These are phyloP conservation scores for Picochlorum sp. DNA, from an alignment of 139 green algal species.

Conservation along the genomic window DNA sequence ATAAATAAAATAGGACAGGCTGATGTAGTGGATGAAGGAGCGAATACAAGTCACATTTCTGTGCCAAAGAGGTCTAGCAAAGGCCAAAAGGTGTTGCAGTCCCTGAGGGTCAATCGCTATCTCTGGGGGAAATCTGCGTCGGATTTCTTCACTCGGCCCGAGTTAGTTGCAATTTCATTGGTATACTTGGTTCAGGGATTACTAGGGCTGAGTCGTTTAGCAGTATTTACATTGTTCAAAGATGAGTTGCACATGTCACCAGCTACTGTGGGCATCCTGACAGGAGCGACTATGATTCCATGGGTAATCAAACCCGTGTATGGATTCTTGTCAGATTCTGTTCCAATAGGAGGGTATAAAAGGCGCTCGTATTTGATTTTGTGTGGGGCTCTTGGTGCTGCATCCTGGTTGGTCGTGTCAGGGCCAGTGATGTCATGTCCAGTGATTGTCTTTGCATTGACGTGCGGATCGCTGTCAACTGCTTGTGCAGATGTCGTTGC, in stretches of 20 bases:
- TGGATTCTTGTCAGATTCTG: constrained; percentile 80
- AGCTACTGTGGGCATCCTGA: constrained; percentile 50
- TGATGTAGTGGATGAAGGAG: too few relatives aligned
- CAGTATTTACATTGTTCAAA: constrained; percentile 86
- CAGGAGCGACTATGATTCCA: neutral
- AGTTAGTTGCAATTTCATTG: constrained; percentile 10
- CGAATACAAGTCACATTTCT: too few relatives aligned
- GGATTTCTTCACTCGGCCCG: neutral
- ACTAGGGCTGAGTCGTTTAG: constrained; percentile 79
- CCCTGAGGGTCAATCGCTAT: neutral
- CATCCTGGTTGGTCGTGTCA: constrained; percentile 58
- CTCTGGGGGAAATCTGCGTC: neutral
- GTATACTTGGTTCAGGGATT: constrained; percentile 97
- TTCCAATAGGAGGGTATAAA: constrained; percentile 91
- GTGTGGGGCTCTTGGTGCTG: constrained; percentile 54
- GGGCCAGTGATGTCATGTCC: constrained; percentile 34
- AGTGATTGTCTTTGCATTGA: constrained; percentile 45
- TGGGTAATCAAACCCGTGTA: constrained; percentile 90
- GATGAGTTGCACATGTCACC: constrained; percentile 80
- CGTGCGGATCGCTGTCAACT: constrained; percentile 52
- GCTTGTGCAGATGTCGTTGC: constrained; percentile 91
- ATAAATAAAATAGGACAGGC: too few relatives aligned
- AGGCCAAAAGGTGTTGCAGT: neutral
- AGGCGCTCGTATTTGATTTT: constrained; percentile 77
- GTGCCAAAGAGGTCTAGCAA: neutral